phyloP scores from a whole-genome alignment of 106 monocot species.

The Vanilla planifolia region DNA sequence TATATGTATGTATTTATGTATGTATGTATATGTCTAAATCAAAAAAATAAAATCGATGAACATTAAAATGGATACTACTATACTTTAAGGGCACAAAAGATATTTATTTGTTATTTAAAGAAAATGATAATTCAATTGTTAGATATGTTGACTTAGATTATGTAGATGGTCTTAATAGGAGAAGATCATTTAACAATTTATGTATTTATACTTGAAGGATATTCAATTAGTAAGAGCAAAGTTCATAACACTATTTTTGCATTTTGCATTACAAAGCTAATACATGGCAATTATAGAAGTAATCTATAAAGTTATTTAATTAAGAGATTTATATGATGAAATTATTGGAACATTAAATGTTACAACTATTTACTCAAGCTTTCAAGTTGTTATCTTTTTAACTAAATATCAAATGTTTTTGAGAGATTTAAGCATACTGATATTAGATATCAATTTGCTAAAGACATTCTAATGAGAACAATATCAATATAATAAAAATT shows the following conservation, averaged over 20 bases:
- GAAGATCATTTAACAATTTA: neutral
- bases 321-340: too few species aligned
- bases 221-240: too few species aligned
- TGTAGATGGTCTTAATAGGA: neutral
- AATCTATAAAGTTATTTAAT: neutral
- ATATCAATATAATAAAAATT: neutral
- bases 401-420: neutral
- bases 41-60: neutral
- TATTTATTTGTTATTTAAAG: neutral
- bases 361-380: too few species aligned
- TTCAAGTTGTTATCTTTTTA: neutral
- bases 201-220: too few species aligned
- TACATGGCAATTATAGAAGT: neutral
- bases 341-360: neutral
- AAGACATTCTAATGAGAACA: neutral
- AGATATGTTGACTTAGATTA: neutral
- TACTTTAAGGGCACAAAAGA: neutral
- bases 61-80: neutral
- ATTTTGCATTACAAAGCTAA: neutral
- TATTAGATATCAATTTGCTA: neutral
- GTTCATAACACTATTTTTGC: neutral
- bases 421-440: neutral
- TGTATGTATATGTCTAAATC: neutral
- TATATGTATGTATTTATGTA: too few species aligned
- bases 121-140: neutral